These are phyloP conservation scores for Sporothrix protearum DNA, from an alignment of 2,329 filamentous ascomycete species.

Conservation along the genomic window DNA sequence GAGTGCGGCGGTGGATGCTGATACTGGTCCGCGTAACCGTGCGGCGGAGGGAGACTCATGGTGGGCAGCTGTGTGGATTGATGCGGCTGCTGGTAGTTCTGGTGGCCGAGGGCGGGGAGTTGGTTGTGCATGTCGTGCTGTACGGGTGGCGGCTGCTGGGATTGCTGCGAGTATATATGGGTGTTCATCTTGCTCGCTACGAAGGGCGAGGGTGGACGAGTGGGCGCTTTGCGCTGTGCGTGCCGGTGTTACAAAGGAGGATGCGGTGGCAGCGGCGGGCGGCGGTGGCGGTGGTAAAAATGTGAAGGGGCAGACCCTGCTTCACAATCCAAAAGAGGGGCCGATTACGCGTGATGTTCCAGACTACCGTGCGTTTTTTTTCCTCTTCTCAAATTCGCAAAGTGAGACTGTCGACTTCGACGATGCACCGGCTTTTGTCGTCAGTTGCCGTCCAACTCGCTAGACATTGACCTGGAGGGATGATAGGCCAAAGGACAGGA, in stretches of 20 bases:
- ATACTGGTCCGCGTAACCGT: slow-evolving; percentile 27
- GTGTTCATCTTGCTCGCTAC: slow-evolving; percentile 23
- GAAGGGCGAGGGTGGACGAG: background rate
- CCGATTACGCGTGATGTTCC: background rate
- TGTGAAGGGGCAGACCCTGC: background rate
- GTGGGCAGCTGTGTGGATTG: slow-evolving; percentile 23
- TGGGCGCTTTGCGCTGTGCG: background rate
- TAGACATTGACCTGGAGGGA: background rate
- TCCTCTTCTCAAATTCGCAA: background rate
- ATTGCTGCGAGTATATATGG: slow-evolving; percentile 24
- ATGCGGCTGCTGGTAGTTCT: slow-evolving; percentile 20
- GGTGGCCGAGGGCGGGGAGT: slow-evolving; percentile 26
- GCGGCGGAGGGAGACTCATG: slow-evolving; percentile 27
- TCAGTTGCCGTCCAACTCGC: background rate
- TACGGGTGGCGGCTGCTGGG: slow-evolving; percentile 25
- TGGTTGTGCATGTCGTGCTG: slow-evolving; percentile 28
- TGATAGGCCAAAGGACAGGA: background rate
- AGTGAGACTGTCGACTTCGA: background rate
- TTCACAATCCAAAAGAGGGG: background rate
- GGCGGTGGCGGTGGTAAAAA: background rate
- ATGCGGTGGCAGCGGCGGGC: background rate
- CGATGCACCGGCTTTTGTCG: background rate
- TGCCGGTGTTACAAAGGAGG: background rate
- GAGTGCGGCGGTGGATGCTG: slow-evolving; percentile 17
- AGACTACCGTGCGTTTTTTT: background rate